Base-by-base conservation (phyloP, 768 basidiomycete species). In the Daedaleopsis sinensis region DNA sequence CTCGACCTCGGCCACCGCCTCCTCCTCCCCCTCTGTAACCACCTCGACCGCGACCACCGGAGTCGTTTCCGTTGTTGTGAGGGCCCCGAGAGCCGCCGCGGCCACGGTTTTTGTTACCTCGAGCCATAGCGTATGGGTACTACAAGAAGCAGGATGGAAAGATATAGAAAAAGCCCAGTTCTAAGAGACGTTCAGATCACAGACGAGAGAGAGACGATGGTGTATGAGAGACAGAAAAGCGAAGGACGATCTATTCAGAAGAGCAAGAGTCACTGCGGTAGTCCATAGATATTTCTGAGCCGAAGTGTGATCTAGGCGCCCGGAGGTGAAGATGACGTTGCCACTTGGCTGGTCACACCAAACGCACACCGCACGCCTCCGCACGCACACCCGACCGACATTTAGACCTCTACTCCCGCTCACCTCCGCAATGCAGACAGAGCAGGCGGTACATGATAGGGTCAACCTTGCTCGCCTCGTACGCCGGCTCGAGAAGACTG, bases 391-490 rank as follows among this genome's bases (percentile, higher is more conserved):
- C 27, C 27, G 27, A 32, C 27, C 7, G 27, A 32, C 27, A 32
- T 32, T 32, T 7, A 7, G 27, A 32, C 27, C 27, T 32, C 27
- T 3, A 5, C 21, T 49, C 46, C 27, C 27, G 10, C 49, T 52
- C 16, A 27, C 21, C 18, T 18, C 15, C 16, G 24, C 51, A 18
- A 56, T 64, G 58, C 62, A 42, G 39, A 51, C 59, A 15, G 71
- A 73, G 27, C 69, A 72, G 53, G 35, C 65, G 2, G 52, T 66
- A 5, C 90, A 89, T 59, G 87, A 92, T 75, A 81, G 83, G 65
- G 83, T 92, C 13, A 92, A 92, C 72, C 77, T 92, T 10, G 73
- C 75, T 11, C 80, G 88, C 52, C 79, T 92, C 8, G 72, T 91
- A 5, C 78, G 80, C 47, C 72, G 85, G 57, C 79, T 93, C 0